Base-by-base conservation (phyloP, 2,329 filamentous ascomycete species). In the Penicillium decumbens region DNA sequence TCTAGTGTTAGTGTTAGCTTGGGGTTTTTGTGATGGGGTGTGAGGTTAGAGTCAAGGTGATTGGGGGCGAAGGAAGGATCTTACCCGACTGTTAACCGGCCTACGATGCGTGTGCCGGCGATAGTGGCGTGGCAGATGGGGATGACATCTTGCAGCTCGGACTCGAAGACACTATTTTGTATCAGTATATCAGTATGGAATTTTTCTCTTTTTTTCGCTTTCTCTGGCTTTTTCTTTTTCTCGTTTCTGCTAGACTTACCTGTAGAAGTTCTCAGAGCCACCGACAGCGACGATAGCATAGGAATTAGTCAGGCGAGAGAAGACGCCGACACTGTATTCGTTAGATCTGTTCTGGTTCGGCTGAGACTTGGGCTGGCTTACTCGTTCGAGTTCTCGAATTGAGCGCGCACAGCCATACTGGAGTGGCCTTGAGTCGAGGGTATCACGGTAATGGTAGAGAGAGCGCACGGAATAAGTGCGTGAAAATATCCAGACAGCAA, bases 261-360 rank as follows among this genome's bases (percentile, higher is more conserved):
- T 91, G 84, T 97, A 97, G 75, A 98, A 98, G 82, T 97, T 97
- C 80, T 96, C 91, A 67, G 89, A 95, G 64, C 89, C 91, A 68
- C 93, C 93, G 60, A 95, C 83, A 58, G 92, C 91, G 63, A 96
- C 89, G 65, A 98, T 81, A 63, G 91, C 90, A 75, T 95, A 98
- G 53, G 89, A 92, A 76, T 98, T 98, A 62, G 93, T 98, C 70
- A 98, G 87, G 55, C 89, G 95, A 54, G 91, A 77, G 75, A 98
- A 98, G 69, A 97, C 93, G 71, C 93, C 93, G 69, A 98, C 88
- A 77, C 91, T 96, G 66, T 28, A 45, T 15, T 7, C 2, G 7
- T 37, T 37, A 23, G 29, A 10, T 42, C 32, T 33, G 7, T 28
- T 28, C 27, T 28, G 27, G 7, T 27, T 27, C 25, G 4, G 24